phyloP scores from a whole-genome alignment of 2,329 filamentous ascomycete species.

The Sclerotinia minor region DNA sequence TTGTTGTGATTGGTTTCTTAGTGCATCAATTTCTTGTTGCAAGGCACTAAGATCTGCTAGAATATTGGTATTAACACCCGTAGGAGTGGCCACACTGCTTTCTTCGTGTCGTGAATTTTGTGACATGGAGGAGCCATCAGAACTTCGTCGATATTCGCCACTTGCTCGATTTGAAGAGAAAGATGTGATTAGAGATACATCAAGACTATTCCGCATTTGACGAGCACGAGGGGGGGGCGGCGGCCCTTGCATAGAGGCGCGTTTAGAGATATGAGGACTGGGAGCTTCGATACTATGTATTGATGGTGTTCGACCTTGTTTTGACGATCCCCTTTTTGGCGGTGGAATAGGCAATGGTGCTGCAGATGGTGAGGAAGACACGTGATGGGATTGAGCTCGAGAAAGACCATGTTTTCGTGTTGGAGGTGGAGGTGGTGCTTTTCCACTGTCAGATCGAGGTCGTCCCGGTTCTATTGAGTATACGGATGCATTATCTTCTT shows the following conservation, averaged over 20 bases:
- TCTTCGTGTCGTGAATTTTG: conserved; percentile 37
- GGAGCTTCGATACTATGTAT: conserved; percentile 36
- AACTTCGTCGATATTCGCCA: conserved; percentile 35
- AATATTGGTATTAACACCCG: conserved; percentile 55
- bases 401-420: conserved; percentile 37
- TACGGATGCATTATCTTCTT: conserved; percentile 35
- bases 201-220: conserved; percentile 42
- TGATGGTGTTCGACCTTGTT: conserved; percentile 33
- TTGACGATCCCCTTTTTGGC: conserved; percentile 38
- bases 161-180: conserved; percentile 32
- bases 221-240: conserved; percentile 47
- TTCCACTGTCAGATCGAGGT: conserved; percentile 30
- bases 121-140: conserved; percentile 32
- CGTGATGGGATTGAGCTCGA: conserved; percentile 32
- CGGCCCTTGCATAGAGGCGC: conserved; percentile 36
- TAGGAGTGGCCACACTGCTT: conserved; percentile 26
- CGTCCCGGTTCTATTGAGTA: conserved; percentile 27
- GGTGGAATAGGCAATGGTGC: conserved; percentile 47
- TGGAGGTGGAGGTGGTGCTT: conserved; percentile 42
- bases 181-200: conserved; percentile 29
- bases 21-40: conserved; percentile 73
- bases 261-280: conserved; percentile 29
- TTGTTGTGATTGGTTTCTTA: conserved; percentile 48
- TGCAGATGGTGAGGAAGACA: conserved; percentile 34
- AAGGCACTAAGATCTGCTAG: conserved; percentile 70